These are phyloP conservation scores for Cladosporium sp. DNA, from an alignment of 2,329 filamentous ascomycete genomes.

Conservation along the genomic window DNA sequence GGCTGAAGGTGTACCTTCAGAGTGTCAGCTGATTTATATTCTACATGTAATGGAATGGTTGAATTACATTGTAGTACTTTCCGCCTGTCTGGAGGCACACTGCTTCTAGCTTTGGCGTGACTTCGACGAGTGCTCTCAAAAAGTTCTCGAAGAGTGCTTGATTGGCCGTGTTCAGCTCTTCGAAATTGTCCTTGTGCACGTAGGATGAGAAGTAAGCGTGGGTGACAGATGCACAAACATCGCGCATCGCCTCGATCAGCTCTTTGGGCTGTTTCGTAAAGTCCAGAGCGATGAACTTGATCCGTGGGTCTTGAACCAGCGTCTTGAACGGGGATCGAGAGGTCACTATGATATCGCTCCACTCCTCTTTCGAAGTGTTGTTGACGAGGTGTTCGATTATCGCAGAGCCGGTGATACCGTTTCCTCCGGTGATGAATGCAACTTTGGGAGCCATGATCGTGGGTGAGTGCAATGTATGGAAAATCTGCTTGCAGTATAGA, in stretches of 20 bases:
- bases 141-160: conserved; percentile 40
- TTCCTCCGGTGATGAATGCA: conserved; percentile 41
- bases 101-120: conserved; percentile 31
- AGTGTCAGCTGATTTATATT: not conserved
- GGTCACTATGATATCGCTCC: conserved; percentile 36
- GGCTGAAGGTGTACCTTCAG: conserved; percentile 21
- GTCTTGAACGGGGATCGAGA: conserved; percentile 33
- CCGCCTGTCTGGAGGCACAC: conserved; percentile 28
- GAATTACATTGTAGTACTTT: conserved; percentile 23
- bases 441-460: conserved; percentile 28
- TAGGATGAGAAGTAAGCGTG: conserved; percentile 42
- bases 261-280: conserved; percentile 26
- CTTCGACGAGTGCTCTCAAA: conserved; percentile 32
- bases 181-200: conserved; percentile 39
- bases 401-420: conserved; percentile 41
- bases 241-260: conserved; percentile 27
- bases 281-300: conserved; percentile 39
- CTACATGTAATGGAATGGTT: no score
- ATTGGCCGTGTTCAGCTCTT: conserved; percentile 32
- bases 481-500: no score
- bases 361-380: conserved; percentile 27
- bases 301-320: conserved; percentile 33
- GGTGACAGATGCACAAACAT: conserved; percentile 35
- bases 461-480: no score
- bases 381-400: conserved; percentile 40